Conservation (phyloP, 2,329 filamentous ascomycete genomes). For the Penicillium sclerotigenum region DNA sequence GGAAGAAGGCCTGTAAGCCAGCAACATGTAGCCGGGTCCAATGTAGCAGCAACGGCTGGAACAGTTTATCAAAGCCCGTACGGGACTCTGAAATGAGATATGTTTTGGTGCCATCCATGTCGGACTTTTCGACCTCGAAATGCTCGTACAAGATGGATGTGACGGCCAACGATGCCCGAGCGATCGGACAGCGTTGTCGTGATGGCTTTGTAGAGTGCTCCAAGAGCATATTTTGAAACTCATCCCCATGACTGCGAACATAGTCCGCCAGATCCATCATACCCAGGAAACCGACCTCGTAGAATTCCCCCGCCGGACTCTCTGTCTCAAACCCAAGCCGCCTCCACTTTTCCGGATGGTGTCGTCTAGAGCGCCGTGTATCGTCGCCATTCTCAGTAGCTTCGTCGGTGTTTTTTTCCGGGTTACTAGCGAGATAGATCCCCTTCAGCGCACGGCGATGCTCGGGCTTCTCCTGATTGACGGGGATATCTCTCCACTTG, state of each 20-base stretch:
- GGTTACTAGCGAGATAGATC: slow-evolving; percentile 73
- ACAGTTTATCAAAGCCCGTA: slow-evolving; percentile 79
- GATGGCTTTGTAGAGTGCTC: slow-evolving; percentile 76
- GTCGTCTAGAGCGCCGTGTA: slow-evolving; percentile 62
- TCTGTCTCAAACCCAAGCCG: slow-evolving; percentile 88
- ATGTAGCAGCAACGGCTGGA: slow-evolving; percentile 82
- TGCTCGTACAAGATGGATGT: slow-evolving; percentile 90
- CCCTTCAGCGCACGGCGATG: slow-evolving; percentile 84
- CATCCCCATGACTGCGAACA: slow-evolving; percentile 85
- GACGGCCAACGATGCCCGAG: slow-evolving; percentile 78
- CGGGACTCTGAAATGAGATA: slow-evolving; percentile 71
- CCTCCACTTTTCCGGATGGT: slow-evolving; percentile 90
- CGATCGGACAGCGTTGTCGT: slow-evolving; percentile 77
- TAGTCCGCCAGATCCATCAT: slow-evolving; percentile 98
- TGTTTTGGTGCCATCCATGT: slow-evolving; percentile 72
- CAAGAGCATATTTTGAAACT: slow-evolving; percentile 84
- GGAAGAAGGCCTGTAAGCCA: slow-evolving; percentile 80
- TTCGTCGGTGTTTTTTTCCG: slow-evolving; percentile 33
- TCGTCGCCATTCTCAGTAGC: slow-evolving; percentile 37
- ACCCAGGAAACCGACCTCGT: slow-evolving; percentile 79
- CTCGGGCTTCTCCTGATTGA: slow-evolving; percentile 83
- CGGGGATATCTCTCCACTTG: slow-evolving; percentile 81
- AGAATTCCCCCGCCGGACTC: slow-evolving; percentile 80
- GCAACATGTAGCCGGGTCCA: slow-evolving; percentile 90
- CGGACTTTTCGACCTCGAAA: slow-evolving; percentile 85